Evolutionary conservation across 2,329 filamentous ascomycete species (phyloP).

Genomic region (Setomelanomma holmii): DNA sequence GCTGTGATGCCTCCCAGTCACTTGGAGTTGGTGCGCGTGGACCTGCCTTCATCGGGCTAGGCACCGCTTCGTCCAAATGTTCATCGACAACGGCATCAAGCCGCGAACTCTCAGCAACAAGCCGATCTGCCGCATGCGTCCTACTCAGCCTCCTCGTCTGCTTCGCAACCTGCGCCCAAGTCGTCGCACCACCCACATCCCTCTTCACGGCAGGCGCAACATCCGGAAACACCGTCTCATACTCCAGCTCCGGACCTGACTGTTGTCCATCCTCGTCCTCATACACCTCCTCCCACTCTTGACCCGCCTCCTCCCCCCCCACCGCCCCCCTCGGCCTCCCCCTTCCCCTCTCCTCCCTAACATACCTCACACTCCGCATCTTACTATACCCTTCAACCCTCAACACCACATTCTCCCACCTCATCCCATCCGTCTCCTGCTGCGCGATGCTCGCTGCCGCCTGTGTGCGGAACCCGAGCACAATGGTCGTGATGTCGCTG

Average conservation of each 20-base stretch:
- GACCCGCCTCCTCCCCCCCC: neutral
- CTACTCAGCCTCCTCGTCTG: neutral
- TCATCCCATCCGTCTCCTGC: constrained; percentile 11
- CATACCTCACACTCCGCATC: constrained; percentile 14
- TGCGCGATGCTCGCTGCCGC: constrained; percentile 15
- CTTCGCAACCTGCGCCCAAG: constrained; percentile 14
- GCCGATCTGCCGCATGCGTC: neutral
- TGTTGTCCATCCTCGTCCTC: neutral
- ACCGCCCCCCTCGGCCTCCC: constrained; percentile 1
- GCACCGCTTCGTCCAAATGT: neutral
- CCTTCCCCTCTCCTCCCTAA: constrained; percentile 5
- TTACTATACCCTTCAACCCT: constrained; percentile 23
- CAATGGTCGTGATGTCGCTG: constrained; percentile 20
- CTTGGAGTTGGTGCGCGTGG: neutral
- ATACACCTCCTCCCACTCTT: constrained; percentile 1
- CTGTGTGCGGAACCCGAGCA: constrained; percentile 17
- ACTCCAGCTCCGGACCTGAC: neutral
- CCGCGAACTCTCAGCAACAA: neutral
- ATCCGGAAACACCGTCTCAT: neutral
- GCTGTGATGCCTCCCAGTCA: neutral
- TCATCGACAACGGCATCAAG: neutral
- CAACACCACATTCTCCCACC: constrained; percentile 17
- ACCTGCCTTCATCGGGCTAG: neutral
- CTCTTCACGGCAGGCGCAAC: neutral
- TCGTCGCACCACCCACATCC: neutral